Evolutionary conservation across 1,139 yeast genomes (phyloP), one percentile per base, ranked within the genome.

Genomic region (Blastobotrys elegans): DNA sequence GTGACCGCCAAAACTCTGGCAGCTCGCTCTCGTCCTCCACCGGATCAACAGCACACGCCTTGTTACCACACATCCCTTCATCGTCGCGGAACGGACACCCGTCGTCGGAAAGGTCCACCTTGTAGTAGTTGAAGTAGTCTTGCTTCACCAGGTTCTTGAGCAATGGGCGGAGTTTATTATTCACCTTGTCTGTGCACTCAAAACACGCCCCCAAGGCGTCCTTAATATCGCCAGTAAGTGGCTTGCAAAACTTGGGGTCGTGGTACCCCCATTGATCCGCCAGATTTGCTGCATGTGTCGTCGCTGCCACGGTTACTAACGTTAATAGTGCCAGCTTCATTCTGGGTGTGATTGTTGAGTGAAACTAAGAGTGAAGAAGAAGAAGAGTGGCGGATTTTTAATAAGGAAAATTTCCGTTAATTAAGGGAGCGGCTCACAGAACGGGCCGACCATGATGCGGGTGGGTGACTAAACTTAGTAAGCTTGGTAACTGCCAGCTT

Each of bases 1-100:
- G 82, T 1, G 95, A 88, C 54, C 83, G 79, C 76, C 88, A 79
- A 47, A 76, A 74, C 51, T 84, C 86, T 29, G 88, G 86, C 43
- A 87, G 74, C 32, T 78, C 79, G 45, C 64, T 8, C 46, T 66
- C 76, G 59, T 78, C 77, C 51, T 77, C 76, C 39, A 75, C 65
- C 21, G 85, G 77, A 65, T 92, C 97, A 29, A 94, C 95, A 2
- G 97, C 96, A 69, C 99, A 94, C 46, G 90, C 87, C 55, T 89
- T 77, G 61, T 94, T 89, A 56, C 95, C 90, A 65, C 99, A 94
- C 64, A 89, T 81, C 24, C 82, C 85, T 58, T 77, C 84, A 57
- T 80, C 86, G 50, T 81, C 79, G 84, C 94, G 85, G 64, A 89
- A 88, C 34, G 95, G 90, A 65, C 99, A 94, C 63, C 81, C 80